Evolutionary conservation across 768 basidiomycete species (phyloP).

Genomic region (Calvatia gigantea): DNA sequence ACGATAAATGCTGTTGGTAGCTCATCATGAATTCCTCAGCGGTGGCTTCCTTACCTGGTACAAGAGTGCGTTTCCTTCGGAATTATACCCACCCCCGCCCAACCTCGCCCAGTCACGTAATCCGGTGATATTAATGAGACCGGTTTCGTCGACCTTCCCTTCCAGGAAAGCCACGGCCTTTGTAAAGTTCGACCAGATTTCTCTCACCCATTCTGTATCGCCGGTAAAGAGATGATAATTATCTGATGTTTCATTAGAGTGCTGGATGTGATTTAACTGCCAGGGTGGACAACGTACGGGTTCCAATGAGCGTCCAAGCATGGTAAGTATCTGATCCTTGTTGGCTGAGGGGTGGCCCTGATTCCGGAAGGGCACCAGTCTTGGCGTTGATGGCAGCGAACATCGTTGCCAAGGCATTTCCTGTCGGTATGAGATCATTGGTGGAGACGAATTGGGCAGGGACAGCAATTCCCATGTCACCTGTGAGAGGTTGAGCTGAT

Average conservation of each 20-base stretch:
- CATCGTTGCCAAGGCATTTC: constrained; percentile 57
- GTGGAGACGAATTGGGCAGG: constrained; percentile 61
- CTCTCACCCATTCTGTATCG: constrained; percentile 46
- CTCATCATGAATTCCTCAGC: not conserved
- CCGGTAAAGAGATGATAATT: constrained; percentile 58
- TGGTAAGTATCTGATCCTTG: constrained; percentile 54
- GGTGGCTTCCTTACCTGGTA: constrained; percentile 36
- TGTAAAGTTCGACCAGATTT: constrained; percentile 53
- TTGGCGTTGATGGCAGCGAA: constrained; percentile 47
- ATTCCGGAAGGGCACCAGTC: constrained; percentile 55
- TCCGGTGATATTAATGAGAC: constrained; percentile 54
- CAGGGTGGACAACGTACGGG: constrained; percentile 26
- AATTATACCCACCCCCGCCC: constrained; percentile 53
- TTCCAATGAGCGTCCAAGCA: constrained; percentile 59
- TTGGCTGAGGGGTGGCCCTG: constrained; percentile 44
- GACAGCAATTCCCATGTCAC: constrained; percentile 63
- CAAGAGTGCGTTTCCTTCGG: constrained; percentile 52
- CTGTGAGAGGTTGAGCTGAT: constrained; percentile 18
- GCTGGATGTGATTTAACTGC: not conserved
- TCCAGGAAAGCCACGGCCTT: constrained; percentile 53
- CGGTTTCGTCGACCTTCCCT: constrained; percentile 44
- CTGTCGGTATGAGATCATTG: constrained; percentile 51
- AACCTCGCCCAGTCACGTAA: constrained; percentile 54
- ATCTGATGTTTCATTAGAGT: constrained; percentile 24
- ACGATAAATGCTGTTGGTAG: not conserved